Percentiles rank a stretch among this genome's conserved stretches.
Evolutionary conservation across 768 basidiomycete genomes (phyloP).

Genomic region (Trametopsis cervina): DNA sequence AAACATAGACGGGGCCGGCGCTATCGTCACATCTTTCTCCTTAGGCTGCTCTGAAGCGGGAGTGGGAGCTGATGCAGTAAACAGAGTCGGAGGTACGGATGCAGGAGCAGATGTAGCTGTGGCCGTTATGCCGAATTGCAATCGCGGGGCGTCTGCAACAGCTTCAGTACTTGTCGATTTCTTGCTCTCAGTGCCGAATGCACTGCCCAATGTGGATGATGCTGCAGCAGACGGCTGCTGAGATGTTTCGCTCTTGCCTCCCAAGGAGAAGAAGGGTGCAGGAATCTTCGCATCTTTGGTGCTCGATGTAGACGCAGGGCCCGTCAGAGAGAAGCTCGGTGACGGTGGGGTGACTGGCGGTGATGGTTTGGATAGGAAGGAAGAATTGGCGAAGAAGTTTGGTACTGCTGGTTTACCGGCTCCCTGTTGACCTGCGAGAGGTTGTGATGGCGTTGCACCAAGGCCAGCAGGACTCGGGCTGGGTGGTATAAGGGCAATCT

Average conservation of each 20-base stretch:
- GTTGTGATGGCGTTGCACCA: conserved; percentile 8
- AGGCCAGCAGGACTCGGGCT: conserved; percentile 18
- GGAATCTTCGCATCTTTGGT: too few relatives aligned
- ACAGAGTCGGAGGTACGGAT: background rate
- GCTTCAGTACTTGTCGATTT: too few relatives aligned
- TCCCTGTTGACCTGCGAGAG: background rate
- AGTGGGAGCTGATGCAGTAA: background rate
- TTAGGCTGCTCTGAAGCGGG: background rate
- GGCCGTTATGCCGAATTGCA: too few relatives aligned
- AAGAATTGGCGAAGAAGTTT: conserved; percentile 58
- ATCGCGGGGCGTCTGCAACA: too few relatives aligned
- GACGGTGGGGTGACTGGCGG: background rate
- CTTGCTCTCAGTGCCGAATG: too few relatives aligned
- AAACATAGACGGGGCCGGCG: background rate
- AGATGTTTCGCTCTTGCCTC: too few relatives aligned
- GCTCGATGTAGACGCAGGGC: too few relatives aligned
- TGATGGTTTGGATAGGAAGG: conserved; percentile 14
- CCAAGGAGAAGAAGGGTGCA: too few relatives aligned
- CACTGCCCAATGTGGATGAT: too few relatives aligned
- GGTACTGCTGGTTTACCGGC: conserved; percentile 33
- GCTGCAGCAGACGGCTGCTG: too few relatives aligned
- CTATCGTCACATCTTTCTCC: background rate
- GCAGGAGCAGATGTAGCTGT: too few relatives aligned
- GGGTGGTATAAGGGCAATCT: conserved; percentile 23
- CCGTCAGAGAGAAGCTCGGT: too few relatives aligned